phyloP scores from a whole-genome alignment of 2,329 filamentous ascomycete species.

The Fusarium praegraminearum region DNA sequence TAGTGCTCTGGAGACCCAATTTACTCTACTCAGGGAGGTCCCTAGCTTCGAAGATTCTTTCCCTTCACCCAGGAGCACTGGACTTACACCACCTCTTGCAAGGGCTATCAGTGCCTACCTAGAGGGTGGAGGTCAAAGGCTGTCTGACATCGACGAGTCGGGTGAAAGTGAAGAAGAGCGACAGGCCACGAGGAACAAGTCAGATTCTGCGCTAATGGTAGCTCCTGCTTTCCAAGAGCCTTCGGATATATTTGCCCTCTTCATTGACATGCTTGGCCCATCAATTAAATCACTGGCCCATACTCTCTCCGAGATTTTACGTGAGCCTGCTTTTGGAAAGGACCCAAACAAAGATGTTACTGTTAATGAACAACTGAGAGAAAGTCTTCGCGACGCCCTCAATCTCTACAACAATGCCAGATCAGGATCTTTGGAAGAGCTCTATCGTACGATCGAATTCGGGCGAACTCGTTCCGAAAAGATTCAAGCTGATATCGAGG shows the following conservation, averaged over 20 bases:
- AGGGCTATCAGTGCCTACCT: constrained; percentile 50
- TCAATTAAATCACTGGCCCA: constrained; percentile 97
- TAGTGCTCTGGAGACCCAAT: constrained; percentile 90
- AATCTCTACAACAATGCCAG: constrained; percentile 82
- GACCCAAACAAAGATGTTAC: constrained; percentile 75
- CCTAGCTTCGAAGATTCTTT: constrained; percentile 39
- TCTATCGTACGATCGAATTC: constrained; percentile 85
- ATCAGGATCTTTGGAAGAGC: constrained; percentile 77
- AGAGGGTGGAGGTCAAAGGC: constrained; percentile 59
- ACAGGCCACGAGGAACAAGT: constrained; percentile 45
- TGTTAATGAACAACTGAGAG: constrained; percentile 82
- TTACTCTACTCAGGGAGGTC: constrained; percentile 80
- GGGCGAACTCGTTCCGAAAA: constrained; percentile 76
- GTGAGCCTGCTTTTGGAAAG: constrained; percentile 84
- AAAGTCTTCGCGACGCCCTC: constrained; percentile 84
- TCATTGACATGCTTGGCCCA: constrained; percentile 88
- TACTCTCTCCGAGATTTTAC: constrained; percentile 88
- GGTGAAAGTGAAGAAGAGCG: constrained; percentile 68
- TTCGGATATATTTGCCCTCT: constrained; percentile 89
- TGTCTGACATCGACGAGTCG: constrained; percentile 74
- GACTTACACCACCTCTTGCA: constrained; percentile 44
- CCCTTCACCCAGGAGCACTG: constrained; percentile 35
- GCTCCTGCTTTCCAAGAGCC: constrained; percentile 67
- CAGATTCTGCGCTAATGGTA: constrained; percentile 48
- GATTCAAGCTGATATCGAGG: constrained; percentile 92